Evolutionary conservation across 2,329 filamentous ascomycete species (phyloP), one percentile per base, ranked within the genome.

Genomic region (Metarhizium album): DNA sequence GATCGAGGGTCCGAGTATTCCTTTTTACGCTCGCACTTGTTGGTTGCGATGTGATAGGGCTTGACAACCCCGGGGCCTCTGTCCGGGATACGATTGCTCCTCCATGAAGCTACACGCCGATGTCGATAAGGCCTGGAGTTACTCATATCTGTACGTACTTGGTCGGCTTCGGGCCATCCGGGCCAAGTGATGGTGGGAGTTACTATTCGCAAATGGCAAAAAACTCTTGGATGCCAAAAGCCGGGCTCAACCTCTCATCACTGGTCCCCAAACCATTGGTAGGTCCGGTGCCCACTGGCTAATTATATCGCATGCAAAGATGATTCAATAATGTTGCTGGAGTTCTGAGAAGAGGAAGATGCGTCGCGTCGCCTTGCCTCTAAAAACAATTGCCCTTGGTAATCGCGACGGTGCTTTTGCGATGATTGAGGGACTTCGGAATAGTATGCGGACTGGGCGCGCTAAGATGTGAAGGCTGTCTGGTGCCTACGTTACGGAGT

Each of bases 381-480:
- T 4, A 5, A 9, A 43, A 24, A 22, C 20, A 2, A 6, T 20
- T 33, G 43, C 27, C 24, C 8, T 33, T 9, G 8, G 23, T 16
- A 31, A 33, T 46, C 13, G 13, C n/a, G 24, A 46, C 18, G 27
- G 23, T 46, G 43, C n/a, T 16, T 67, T 23, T 43, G 40, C 7
- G 20, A 43, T 43, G 46, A 38, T 11, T 20, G 40, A 45, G 24
- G 24, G 14, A 27, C n/a, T 20, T 48, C 20, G 27, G 11, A 43
- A 20, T n/a, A 4, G 18, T 9, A 18, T 35, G 40, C 29, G 24
- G 11, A 48, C 42, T 54, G 46, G 57, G 60, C 60, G 60, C 60
- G 60, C 60, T 62, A 62, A 62, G 54, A 57, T 53, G 54, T 54
- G 52, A 60, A 53, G 38, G 51, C 42, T 49, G 48, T 50, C 42